Evolutionary conservation across 768 basidiomycete species (phyloP), one percentile per base, ranked within the genome.

Genomic region (Glaciozyma antarctica): DNA sequence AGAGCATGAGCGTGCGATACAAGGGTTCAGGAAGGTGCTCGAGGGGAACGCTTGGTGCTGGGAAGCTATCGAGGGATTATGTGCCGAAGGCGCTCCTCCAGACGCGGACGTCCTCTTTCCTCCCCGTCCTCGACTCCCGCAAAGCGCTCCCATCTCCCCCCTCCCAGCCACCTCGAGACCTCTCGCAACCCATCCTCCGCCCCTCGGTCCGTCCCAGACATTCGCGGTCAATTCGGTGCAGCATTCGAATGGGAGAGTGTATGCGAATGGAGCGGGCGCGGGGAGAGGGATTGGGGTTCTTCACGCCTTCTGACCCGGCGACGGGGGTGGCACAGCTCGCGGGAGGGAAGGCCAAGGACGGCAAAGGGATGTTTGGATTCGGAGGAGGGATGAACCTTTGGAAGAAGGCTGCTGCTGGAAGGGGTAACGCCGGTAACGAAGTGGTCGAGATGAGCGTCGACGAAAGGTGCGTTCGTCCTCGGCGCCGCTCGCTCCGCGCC

Each of bases 61-160:
- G 90, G 91, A 95, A 75, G 91, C 91, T 7, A 88, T 91, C 72
- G 88, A 91, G 73, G 90, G 88, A 0, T 76, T 95, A 43, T 94
- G 91, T 75, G 77, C 81, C 38, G 77, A 89, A 53, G 91, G 92
- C 87, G 72, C 59, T 80, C 77, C 65, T 10, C 67, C 63, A 24
- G 56, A 71, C 41, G 28, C 68, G 22, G 63, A 65, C 43, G 17
- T 19, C 4, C 43, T 69, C 24, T 63, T 59, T 8, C 61, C 41
- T 26, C 52, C 58, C 45, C 45, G 28, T 2, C 15, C 45, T 34
- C 41, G 38, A 60, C 52, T 53, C 19, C 51, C 45, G 47, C 55
- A 43, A 12, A 32, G n/a, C 21, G 28, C 13, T 32, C 53, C 34
- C 26, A 64, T 52, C 58, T 58, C 44, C 22, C 64, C 58, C 47